Evolutionary conservation across 2,329 filamentous ascomycete genomes (phyloP).

Genomic region (Talaromyces verruculosus): DNA sequence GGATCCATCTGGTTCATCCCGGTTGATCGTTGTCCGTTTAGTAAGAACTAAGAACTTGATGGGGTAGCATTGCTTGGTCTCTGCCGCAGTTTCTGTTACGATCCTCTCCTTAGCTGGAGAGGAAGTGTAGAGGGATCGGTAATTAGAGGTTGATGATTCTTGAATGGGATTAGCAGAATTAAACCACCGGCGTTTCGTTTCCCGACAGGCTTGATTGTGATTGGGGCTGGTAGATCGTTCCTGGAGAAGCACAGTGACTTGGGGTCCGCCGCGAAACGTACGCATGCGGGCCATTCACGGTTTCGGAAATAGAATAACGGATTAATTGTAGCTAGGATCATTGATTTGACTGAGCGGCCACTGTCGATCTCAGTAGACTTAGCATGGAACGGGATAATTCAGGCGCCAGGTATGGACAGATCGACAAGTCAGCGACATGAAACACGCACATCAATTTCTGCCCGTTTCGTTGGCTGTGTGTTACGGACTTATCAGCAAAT

Average conservation of each 20-base stretch:
- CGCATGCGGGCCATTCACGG: neutral
- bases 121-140: neutral
- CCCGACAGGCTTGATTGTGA: neutral
- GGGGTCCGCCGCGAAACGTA: neutral
- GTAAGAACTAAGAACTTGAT: neutral
- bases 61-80: neutral
- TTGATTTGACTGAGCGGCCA: neutral
- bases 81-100: neutral
- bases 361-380: neutral
- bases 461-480: neutral
- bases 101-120: neutral
- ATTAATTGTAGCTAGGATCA: neutral
- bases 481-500: neutral
- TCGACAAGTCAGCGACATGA: neutral
- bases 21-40: neutral
- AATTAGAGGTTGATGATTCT: neutral
- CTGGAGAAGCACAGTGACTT: neutral
- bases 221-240: neutral
- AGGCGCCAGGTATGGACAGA: neutral
- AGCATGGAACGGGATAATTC: neutral
- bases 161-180: neutral
- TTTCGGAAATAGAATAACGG: neutral
- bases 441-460: neutral
- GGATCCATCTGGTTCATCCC: neutral
- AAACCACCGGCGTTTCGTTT: conserved; percentile 9